phyloP scores from a whole-genome alignment of 2,329 filamentous ascomycete species.

The Penicillium sp. region DNA sequence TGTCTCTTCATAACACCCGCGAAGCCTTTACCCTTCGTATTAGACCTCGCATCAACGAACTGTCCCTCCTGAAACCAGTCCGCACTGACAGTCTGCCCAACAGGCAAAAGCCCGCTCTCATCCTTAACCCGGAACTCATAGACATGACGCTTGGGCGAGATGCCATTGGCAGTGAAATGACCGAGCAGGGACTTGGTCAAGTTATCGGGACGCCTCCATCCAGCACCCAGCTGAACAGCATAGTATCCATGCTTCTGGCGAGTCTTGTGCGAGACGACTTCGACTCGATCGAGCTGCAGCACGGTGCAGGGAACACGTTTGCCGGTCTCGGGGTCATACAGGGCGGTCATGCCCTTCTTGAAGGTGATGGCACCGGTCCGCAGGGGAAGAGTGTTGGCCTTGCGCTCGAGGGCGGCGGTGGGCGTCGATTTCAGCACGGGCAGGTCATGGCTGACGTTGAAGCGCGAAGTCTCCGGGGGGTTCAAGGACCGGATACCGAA shows the following conservation, averaged over 20 bases:
- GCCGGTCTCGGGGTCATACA: slow-evolving; percentile 69
- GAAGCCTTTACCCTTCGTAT: slow-evolving; percentile 82
- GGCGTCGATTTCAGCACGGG: slow-evolving; percentile 48
- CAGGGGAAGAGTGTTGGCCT: slow-evolving; percentile 50
- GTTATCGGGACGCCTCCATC: slow-evolving; percentile 64
- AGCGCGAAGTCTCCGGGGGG: slow-evolving; percentile 43
- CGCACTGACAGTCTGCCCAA: slow-evolving; percentile 69
- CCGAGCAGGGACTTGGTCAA: slow-evolving; percentile 75
- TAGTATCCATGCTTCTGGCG: slow-evolving; percentile 75
- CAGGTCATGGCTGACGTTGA: slow-evolving; percentile 45
- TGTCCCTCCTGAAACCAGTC: slow-evolving; percentile 90
- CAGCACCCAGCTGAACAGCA: slow-evolving; percentile 80
- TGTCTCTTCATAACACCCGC: slow-evolving; percentile 96
- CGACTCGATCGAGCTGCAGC: slow-evolving; percentile 82
- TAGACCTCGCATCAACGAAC: slow-evolving; percentile 74
- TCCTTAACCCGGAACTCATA: slow-evolving; percentile 78
- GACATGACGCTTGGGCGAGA: slow-evolving; percentile 74
- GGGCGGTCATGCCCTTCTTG: slow-evolving; percentile 92
- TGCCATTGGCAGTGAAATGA: slow-evolving; percentile 71
- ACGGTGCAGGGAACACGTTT: slow-evolving; percentile 78
- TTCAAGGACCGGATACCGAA: slow-evolving; percentile 52
- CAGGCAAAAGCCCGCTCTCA: slow-evolving; percentile 62
- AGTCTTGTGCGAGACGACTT: slow-evolving; percentile 82
- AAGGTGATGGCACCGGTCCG: slow-evolving; percentile 74
- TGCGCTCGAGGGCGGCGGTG: slow-evolving; percentile 52